Percentiles rank a stretch among this genome's conserved stretches.
Conservation (phyloP, 176 grass and related monocot genomes). For the Typha latifolia region DNA sequence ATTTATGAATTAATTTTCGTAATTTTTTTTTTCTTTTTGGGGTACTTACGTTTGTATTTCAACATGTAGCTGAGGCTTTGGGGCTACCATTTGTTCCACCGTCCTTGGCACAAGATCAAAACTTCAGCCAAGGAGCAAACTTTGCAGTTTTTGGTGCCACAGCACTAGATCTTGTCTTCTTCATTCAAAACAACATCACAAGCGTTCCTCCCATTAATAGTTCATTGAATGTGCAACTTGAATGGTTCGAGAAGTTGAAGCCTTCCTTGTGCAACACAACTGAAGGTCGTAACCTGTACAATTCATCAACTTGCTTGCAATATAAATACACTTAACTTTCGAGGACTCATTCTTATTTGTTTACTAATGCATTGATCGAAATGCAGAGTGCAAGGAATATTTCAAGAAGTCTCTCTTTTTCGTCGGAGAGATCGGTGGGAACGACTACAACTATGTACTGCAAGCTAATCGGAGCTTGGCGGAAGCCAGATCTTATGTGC, state of each 20-base stretch:
- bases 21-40: background rate
- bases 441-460: conserved; percentile 75
- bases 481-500: conserved; percentile 41
- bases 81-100: conserved; percentile 52
- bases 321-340: background rate
- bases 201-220: conserved; percentile 53
- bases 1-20: too few species aligned
- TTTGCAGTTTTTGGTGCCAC: conserved; percentile 79
- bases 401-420: conserved; percentile 62
- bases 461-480: conserved; percentile 46
- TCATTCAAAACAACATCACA: conserved; percentile 49
- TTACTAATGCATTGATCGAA: background rate
- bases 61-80: conserved; percentile 47
- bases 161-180: conserved; percentile 54
- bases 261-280: conserved; percentile 32
- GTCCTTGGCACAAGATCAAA: conserved; percentile 37
- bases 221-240: conserved; percentile 54
- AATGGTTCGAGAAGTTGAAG: conserved; percentile 70
- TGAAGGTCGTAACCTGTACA: conserved; percentile 13
- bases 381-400: conserved; percentile 40
- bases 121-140: conserved; percentile 82
- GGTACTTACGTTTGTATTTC: background rate
- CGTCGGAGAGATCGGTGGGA: conserved; percentile 84
- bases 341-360: too few species aligned
- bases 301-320: background rate